Evolutionary conservation across 1,284 basidiomycete genomes (phyloP).

Genomic region (Cutaneotrichosporon dermatis): DNA sequence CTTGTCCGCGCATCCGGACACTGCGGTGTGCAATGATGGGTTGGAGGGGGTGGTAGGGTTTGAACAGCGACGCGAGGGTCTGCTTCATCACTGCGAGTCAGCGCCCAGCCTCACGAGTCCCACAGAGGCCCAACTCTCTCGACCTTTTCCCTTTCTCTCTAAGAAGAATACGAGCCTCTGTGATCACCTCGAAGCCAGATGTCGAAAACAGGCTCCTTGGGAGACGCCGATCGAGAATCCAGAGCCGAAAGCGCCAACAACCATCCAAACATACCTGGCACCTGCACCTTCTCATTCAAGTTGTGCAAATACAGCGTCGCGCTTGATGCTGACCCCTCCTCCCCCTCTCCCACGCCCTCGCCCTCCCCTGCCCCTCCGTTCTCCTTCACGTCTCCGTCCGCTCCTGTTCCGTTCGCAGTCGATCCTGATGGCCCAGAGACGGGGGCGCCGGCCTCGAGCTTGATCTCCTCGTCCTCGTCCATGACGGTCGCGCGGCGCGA

Average conservation of each 20-base stretch:
- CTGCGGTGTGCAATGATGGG: slow-evolving; percentile 91
- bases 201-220: no score
- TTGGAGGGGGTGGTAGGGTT: slow-evolving; percentile 83
- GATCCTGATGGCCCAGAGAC: no score
- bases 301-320: slow-evolving; percentile 97
- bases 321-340: slow-evolving; percentile 37
- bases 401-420: no score
- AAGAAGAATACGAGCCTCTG: no score
- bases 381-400: no score
- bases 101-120: neutral
- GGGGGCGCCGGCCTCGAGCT: slow-evolving; percentile 9
- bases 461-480: slow-evolving; percentile 24
- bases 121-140: neutral
- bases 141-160: no score
- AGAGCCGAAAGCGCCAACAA: no score
- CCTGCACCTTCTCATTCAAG: slow-evolving; percentile 92
- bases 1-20: slow-evolving; percentile 95
- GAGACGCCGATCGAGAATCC: no score
- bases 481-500: slow-evolving; percentile 22
- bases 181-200: no score
- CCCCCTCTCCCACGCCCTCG: slow-evolving; percentile 18
- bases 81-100: slow-evolving; percentile 68
- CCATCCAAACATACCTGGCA: slow-evolving; percentile 58
- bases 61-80: slow-evolving; percentile 83
- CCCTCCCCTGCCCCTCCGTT: neutral